Evolutionary conservation across 345 rosid species (phyloP), one percentile per base, ranked within the genome.

Genomic region (Populus euphratica): DNA sequence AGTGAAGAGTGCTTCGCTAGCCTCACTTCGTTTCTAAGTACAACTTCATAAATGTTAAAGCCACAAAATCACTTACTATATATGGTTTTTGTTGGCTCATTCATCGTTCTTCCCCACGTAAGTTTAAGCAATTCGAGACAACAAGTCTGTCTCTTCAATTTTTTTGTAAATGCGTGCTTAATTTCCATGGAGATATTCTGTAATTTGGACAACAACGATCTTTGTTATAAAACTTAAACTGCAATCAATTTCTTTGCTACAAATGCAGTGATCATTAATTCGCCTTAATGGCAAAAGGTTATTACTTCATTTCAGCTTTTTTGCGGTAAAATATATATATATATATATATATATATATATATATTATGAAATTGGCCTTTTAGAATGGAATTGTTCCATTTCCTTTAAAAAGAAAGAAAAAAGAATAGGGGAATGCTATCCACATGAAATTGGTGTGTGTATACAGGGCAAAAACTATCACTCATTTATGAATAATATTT

Each of bases 1-100:
- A 86, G 86, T 59, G 90, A 92, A 85, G 90, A 88, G 9, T 82
- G 83, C 74, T 92, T 94, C 87, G 67, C 79, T 69, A 66, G 79
- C 59, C 84, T 91, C 77, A 86, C 86, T 66, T 83, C 88, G 50
- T 74, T 87, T 68, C 81, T 87, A 61, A 80, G 52, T 70, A 6
- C 8, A 5, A 0, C 23, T 52, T 52, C 59, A 52, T 52, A 52
- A 50, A 52, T 52, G 21, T 18, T 52, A 21, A 52, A 52, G 39
- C 20, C 9, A 31, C 41, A 65, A 35, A 10, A 65, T 65, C 69
- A 65, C 18, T 5, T 41, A 10, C 2, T 41, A 10, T 10, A 11
- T 63, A 10, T 29, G 16, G 6, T 1, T 64, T 14, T 64, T 64
- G 3, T 31, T 29, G 33, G 69, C 33, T 25, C 18, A 11, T 65